A percentile compares a stretch with the other conserved stretches of the same genome.
Conservation (phyloP, 148 eudicot species). For the Vaccinium darrowii region DNA sequence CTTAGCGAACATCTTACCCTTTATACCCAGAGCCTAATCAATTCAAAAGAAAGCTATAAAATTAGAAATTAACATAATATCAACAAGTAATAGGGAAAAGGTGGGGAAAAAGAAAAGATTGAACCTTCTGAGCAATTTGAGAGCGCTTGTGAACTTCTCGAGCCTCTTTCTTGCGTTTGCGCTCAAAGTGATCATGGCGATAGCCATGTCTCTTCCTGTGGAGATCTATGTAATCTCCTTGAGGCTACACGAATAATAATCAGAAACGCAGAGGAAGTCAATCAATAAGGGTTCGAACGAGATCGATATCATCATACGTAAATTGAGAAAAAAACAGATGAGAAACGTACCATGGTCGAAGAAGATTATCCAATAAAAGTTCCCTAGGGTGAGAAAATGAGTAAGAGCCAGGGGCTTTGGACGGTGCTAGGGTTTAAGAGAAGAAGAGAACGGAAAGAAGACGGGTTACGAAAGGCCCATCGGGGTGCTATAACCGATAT, state of each 20-base stretch:
- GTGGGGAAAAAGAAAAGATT: neutral
- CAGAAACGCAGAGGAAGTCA: neutral
- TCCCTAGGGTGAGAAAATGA: neutral
- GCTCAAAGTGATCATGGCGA: constrained; percentile 78
- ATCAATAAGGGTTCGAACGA: neutral
- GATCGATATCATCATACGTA: neutral
- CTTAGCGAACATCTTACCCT: constrained; percentile 91
- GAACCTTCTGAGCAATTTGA: constrained; percentile 63
- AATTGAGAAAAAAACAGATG: neutral
- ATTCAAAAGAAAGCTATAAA: constrained; percentile 7
- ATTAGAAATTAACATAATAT: neutral
- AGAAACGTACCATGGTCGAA: constrained; percentile 1
- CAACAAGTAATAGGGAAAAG: no score
- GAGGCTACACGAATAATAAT: constrained; percentile 44
- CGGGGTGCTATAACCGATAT: neutral
- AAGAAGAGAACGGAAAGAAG: neutral
- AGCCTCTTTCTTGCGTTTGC: constrained; percentile 88
- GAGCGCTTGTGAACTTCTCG: constrained; percentile 68
- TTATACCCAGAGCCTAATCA: constrained; percentile 77
- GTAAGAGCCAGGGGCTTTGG: neutral
- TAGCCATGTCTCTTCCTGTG: constrained; percentile 80
- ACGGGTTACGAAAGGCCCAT: neutral
- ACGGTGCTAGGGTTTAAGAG: constrained; percentile 8
- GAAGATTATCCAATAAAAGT: neutral
- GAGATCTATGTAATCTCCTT: constrained; percentile 89